A percentile compares a stretch with the other conserved stretches of the same genome.
These are phyloP conservation scores for Botrytis galanthina DNA, from an alignment of 2,329 filamentous ascomycete genomes.

Conservation along the genomic window DNA sequence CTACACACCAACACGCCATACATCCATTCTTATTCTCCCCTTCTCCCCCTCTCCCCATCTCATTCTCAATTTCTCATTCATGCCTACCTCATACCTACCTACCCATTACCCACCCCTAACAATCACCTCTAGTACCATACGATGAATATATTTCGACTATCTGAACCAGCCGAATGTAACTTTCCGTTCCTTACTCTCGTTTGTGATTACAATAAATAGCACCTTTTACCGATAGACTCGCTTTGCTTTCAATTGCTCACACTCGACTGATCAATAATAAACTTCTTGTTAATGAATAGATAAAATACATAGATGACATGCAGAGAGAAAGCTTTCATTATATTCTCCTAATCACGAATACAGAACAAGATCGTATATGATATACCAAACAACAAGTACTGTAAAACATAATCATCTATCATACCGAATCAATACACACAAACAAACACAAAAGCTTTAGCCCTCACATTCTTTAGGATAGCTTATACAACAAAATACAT, in stretches of 20 bases:
- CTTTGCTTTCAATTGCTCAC: neutral
- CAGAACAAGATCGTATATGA: neutral
- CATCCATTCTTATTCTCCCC: neutral
- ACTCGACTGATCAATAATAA: neutral
- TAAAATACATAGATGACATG: neutral
- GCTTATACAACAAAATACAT: constrained; percentile 13
- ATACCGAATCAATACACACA: constrained; percentile 10
- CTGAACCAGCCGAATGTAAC: neutral
- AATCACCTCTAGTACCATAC: no score
- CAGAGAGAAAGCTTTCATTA: neutral
- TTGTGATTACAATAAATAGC: neutral
- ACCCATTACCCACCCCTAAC: neutral
- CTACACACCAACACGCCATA: neutral
- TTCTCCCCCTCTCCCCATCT: no score
- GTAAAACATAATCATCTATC: constrained; percentile 17
- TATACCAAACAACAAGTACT: neutral
- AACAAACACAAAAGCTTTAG: neutral
- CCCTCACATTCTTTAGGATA: neutral
- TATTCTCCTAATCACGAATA: neutral
- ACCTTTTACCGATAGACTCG: neutral
- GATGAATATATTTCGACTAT: neutral
- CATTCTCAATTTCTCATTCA: neutral
- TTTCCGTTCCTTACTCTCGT: neutral
- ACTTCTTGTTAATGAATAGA: neutral
- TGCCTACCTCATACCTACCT: neutral